phyloP scores from a whole-genome alignment of 1,284 basidiomycete species.

The Moesziomyces antarcticus region DNA sequence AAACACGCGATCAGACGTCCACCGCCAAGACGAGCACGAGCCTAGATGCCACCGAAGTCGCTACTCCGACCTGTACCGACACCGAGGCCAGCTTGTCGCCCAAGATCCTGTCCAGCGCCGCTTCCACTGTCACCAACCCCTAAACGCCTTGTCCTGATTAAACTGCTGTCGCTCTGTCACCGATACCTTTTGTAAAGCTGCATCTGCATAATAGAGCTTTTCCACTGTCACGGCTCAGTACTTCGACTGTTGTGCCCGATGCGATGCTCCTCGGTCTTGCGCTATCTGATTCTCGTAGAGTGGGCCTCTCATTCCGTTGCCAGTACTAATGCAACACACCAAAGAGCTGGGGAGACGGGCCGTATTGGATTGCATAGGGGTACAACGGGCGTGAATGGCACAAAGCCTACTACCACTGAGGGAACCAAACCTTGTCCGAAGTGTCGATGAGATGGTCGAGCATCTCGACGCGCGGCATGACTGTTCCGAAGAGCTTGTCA shows the following conservation, averaged over 20 bases:
- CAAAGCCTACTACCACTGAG: constrained; percentile 17
- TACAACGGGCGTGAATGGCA: no score
- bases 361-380: no score
- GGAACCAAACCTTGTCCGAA: constrained; percentile 29
- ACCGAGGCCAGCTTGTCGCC: constrained; percentile 8
- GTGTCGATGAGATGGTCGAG: constrained; percentile 41
- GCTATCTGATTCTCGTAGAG: no score
- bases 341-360: no score
- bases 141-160: not conserved
- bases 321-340: no score
- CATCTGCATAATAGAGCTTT: no score
- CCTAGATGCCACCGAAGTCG: not conserved
- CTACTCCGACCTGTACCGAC: not conserved
- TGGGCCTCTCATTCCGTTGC: no score
- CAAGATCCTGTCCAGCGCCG: constrained; percentile 9
- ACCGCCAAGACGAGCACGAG: not conserved
- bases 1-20: not conserved
- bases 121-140: constrained; percentile 10
- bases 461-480: constrained; percentile 51
- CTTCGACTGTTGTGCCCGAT: no score
- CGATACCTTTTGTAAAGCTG: no score
- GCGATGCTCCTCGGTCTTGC: no score
- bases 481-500: constrained; percentile 61
- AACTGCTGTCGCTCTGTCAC: no score
- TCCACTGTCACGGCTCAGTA: no score